phyloP scores from a whole-genome alignment of 352 stramenopile genomes.

The Sclerospora graminicola region DNA sequence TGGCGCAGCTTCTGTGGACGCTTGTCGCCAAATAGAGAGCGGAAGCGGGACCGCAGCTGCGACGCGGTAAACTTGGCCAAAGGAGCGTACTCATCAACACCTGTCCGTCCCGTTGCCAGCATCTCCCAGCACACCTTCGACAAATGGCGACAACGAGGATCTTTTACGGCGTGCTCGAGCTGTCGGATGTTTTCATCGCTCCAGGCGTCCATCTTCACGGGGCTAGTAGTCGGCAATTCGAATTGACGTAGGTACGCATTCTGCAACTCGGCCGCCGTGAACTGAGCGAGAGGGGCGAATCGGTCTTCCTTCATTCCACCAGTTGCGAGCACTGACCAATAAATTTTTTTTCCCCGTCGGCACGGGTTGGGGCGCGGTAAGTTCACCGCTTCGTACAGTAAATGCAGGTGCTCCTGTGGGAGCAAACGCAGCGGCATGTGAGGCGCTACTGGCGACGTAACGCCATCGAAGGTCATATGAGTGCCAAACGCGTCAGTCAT shows the following conservation, averaged over 20 bases:
- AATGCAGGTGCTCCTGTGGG: constrained; percentile 36
- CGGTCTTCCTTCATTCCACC: constrained; percentile 57
- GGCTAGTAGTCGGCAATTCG: constrained; percentile 35
- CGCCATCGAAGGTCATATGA: constrained; percentile 21
- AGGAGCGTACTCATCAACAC: constrained; percentile 58
- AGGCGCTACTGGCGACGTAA: constrained; percentile 11
- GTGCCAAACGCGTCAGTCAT: constrained; percentile 6
- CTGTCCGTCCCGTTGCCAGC: constrained; percentile 54
- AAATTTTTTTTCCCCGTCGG: constrained; percentile 62
- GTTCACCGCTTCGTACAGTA: constrained; percentile 69
- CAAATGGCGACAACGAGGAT: constrained; percentile 57
- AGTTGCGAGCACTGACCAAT: constrained; percentile 60
- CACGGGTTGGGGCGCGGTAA: constrained; percentile 60
- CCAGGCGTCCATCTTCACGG: constrained; percentile 50
- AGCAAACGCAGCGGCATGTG: constrained; percentile 34
- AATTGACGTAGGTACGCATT: constrained; percentile 58
- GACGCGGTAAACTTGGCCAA: constrained; percentile 67
- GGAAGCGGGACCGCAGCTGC: constrained; percentile 67
- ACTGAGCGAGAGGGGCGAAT: constrained; percentile 43
- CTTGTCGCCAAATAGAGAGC: constrained; percentile 70
- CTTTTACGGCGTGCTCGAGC: constrained; percentile 56
- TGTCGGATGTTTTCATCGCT: constrained; percentile 60
- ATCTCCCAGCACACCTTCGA: constrained; percentile 78
- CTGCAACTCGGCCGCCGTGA: constrained; percentile 59
- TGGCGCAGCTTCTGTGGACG: constrained; percentile 55